Percentiles rank a stretch among this genome's conserved stretches.
These are phyloP conservation scores for Verticillium albo-atrum DNA, from an alignment of 2,329 filamentous ascomycete genomes.

Conservation along the genomic window DNA sequence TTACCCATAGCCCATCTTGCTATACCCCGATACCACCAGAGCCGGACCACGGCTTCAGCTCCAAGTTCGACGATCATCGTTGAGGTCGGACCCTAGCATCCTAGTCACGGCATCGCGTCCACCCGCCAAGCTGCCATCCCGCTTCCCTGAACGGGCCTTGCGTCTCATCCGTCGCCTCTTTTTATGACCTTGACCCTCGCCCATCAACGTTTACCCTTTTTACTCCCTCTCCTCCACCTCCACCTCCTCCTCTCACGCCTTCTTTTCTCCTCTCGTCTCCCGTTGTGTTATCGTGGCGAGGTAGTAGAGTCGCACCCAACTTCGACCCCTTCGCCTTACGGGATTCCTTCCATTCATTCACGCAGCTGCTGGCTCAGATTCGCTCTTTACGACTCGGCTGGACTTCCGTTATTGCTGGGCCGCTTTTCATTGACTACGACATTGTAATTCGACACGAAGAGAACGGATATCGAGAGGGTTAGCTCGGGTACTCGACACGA, in stretches of 20 bases:
- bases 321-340: conserved; percentile 25
- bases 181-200: conserved; percentile 33
- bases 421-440: conserved; percentile 17
- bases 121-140: conserved; percentile 7
- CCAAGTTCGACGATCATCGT: not conserved
- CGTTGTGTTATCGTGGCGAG: conserved; percentile 31
- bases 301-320: conserved; percentile 37
- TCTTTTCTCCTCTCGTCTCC: conserved; percentile 25
- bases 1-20: not conserved
- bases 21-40: not conserved
- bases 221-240: conserved; percentile 14
- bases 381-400: conserved; percentile 25
- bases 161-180: conserved; percentile 13
- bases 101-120: conserved; percentile 8
- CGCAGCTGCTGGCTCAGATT: conserved; percentile 57
- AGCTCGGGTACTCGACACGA: not conserved
- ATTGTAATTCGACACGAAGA: conserved; percentile 9
- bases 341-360: conserved; percentile 29
- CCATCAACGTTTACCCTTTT: conserved; percentile 12
- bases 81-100: conserved; percentile 1
- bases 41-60: not conserved
- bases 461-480: conserved; percentile 5
- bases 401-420: conserved; percentile 19
- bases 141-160: conserved; percentile 3
- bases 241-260: conserved; percentile 15